A percentile compares a stretch with the other conserved stretches of the same genome.
Evolutionary conservation across 1,139 yeast genomes (phyloP).

Genomic region (Torulaspora pretoriensis): DNA sequence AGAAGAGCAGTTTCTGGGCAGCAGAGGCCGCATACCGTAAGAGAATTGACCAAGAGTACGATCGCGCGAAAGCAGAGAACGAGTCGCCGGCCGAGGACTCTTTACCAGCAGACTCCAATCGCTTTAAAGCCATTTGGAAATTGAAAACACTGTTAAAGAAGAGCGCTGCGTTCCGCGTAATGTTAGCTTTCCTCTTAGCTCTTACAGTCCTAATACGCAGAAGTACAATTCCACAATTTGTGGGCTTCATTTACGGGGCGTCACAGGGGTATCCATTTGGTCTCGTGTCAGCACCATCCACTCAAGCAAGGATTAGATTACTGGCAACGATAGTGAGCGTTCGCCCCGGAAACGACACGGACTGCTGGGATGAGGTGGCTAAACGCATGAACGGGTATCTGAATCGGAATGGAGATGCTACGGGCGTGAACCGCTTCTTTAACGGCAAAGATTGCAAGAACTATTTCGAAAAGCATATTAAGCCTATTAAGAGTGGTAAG

Average conservation of each 20-base stretch:
- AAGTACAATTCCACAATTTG: too few species aligned
- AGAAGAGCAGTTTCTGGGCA: neutral
- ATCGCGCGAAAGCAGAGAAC: neutral
- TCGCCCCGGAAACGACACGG: neutral
- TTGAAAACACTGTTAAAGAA: neutral
- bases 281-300: neutral
- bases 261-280: too few species aligned
- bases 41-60: neutral
- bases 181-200: too few species aligned
- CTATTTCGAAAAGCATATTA: too few species aligned
- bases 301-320: neutral
- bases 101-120: neutral
- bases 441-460: too few species aligned
- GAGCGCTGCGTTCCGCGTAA: too few species aligned
- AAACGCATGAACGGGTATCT: neutral
- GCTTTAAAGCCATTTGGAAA: neutral
- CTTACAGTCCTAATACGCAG: too few species aligned
- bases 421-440: too few species aligned
- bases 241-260: too few species aligned
- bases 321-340: constrained; percentile 2
- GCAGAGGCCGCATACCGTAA: neutral
- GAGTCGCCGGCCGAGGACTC: neutral
- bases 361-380: constrained; percentile 6
- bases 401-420: too few species aligned
- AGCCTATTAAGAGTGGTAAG: too few species aligned